These are phyloP conservation scores for Botrytis cinerea DNA, from an alignment of 2,329 filamentous ascomycete genomes.

Conservation along the genomic window DNA sequence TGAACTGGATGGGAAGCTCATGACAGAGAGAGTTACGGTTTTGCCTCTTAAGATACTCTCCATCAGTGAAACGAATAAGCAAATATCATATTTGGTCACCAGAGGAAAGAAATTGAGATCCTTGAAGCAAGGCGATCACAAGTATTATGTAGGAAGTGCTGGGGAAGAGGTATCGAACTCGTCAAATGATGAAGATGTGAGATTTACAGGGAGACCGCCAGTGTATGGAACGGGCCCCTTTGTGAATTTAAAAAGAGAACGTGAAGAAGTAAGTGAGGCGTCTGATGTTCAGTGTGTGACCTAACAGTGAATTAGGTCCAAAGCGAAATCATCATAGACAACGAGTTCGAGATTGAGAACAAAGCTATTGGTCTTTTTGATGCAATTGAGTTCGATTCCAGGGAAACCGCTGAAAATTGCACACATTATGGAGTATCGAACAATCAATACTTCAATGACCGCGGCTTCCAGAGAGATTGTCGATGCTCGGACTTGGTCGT, in stretches of 20 bases:
- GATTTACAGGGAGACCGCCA: neutral
- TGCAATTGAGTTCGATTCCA: neutral
- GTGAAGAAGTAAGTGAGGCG: neutral
- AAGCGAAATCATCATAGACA: constrained; percentile 16
- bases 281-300: rapidly evolving
- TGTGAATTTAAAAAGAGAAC: neutral
- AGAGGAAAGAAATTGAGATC: constrained; percentile 9
- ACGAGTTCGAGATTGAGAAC: neutral
- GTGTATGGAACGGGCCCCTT: neutral
- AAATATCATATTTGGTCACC: neutral
- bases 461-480: neutral
- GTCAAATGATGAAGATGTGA: neutral
- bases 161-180: neutral
- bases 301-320: neutral
- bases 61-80: neutral
- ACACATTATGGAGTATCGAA: neutral
- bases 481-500: neutral
- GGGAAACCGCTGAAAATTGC: neutral
- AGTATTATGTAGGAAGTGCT: neutral
- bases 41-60: constrained; percentile 6
- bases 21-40: constrained; percentile 5
- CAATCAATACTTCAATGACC: neutral
- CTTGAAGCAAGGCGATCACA: neutral
- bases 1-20: neutral
- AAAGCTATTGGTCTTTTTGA: constrained; percentile 14